Evolutionary conservation across 2,329 filamentous ascomycete genomes (phyloP).

Genomic region (Cordyceps militaris): DNA sequence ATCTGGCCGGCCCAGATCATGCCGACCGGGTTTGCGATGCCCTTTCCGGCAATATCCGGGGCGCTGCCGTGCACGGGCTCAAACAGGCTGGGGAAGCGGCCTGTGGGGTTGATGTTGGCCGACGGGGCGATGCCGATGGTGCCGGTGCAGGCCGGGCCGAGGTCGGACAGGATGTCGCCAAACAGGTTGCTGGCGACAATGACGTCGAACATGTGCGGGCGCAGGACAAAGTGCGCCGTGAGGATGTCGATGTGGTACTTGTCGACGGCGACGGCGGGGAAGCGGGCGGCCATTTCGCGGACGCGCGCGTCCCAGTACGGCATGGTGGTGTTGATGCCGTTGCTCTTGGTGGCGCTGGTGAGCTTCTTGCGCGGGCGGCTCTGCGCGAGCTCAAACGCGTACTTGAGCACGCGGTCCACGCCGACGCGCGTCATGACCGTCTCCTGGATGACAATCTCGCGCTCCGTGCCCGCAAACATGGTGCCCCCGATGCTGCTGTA

Average conservation of each 20-base stretch:
- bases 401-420: slow-evolving; percentile 54
- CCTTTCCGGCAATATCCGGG: slow-evolving; percentile 66
- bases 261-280: slow-evolving; percentile 51
- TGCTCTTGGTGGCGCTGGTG: slow-evolving; percentile 60
- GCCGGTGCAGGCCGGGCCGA: slow-evolving; percentile 63
- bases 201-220: slow-evolving; percentile 53
- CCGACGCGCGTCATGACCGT: slow-evolving; percentile 55
- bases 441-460: slow-evolving; percentile 56
- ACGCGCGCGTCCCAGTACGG: slow-evolving; percentile 61
- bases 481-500: slow-evolving; percentile 59
- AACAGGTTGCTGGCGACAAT: slow-evolving; percentile 58
- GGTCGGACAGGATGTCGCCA: slow-evolving; percentile 63
- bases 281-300: slow-evolving; percentile 44
- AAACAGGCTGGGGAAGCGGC: slow-evolving; percentile 52
- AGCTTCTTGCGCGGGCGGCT: slow-evolving; percentile 51
- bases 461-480: slow-evolving; percentile 50
- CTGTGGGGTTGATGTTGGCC: slow-evolving; percentile 55
- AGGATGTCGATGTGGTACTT: slow-evolving; percentile 63
- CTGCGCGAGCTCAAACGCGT: slow-evolving; percentile 56
- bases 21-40: slow-evolving; percentile 65
- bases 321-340: slow-evolving; percentile 61
- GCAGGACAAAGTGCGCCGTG: slow-evolving; percentile 56
- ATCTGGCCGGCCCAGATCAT: slow-evolving; percentile 63
- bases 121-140: slow-evolving; percentile 68
- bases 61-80: slow-evolving; percentile 70